A percentile compares a stretch with the other conserved stretches of the same genome.
These are phyloP conservation scores for Collybia mongolica DNA, from an alignment of 768 basidiomycete species.

Conservation along the genomic window DNA sequence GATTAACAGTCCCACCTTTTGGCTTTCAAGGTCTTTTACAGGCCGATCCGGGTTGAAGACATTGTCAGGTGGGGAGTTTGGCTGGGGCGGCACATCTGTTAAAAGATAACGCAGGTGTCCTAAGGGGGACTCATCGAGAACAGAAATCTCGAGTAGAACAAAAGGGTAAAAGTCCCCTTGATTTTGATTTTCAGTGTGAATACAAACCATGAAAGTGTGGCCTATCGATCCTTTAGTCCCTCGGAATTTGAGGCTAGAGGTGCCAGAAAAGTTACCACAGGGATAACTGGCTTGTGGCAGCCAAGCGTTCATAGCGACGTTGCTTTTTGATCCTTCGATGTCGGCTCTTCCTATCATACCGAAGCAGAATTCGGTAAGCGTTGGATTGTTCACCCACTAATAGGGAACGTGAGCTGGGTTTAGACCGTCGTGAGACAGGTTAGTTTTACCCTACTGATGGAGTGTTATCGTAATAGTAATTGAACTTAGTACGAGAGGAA, in stretches of 20 bases:
- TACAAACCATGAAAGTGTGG: slow-evolving; percentile 83
- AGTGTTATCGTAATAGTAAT: slow-evolving; percentile 74
- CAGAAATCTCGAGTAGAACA: slow-evolving; percentile 80
- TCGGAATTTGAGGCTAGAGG: slow-evolving; percentile 78
- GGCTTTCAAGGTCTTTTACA: slow-evolving; percentile 64
- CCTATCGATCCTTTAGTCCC: slow-evolving; percentile 83
- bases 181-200: slow-evolving; percentile 82
- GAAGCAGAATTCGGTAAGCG: slow-evolving; percentile 31
- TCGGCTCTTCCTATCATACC: slow-evolving; percentile 15
- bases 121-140: slow-evolving; percentile 78
- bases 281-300: slow-evolving; percentile 81
- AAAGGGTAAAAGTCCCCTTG: slow-evolving; percentile 81
- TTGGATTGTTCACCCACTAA: slow-evolving; percentile 5
- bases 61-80: slow-evolving; percentile 79
- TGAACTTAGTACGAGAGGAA: slow-evolving; percentile 83
- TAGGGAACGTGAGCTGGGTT: slow-evolving; percentile 59
- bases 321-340: slow-evolving; percentile 28
- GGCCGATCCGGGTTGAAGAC: slow-evolving; percentile 64
- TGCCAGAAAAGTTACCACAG: slow-evolving; percentile 80
- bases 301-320: slow-evolving; percentile 84
- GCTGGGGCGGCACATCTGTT: slow-evolving; percentile 80
- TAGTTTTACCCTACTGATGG: slow-evolving; percentile 86
- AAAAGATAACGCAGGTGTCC: slow-evolving; percentile 81
- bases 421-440: slow-evolving; percentile 84
- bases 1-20: slow-evolving; percentile 69